Conservation (phyloP, 2,329 filamentous ascomycete species). For the Plenodomus tracheiphilus region DNA sequence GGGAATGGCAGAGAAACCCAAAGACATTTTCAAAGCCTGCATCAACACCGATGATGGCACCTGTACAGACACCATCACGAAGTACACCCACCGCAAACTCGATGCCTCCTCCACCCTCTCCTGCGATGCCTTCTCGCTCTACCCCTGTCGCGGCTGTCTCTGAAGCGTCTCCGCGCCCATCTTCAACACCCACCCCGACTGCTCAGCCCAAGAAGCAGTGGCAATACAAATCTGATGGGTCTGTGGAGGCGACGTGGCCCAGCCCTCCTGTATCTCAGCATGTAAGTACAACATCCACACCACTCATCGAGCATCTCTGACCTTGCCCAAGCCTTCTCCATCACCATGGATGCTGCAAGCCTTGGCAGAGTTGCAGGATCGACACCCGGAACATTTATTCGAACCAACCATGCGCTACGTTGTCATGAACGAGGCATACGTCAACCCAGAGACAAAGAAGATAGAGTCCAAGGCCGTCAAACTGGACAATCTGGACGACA, state of each 20-base stretch:
- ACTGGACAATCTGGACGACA: conserved; percentile 49
- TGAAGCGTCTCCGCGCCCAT: conserved; percentile 34
- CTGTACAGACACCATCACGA: conserved; percentile 51
- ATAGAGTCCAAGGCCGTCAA: conserved; percentile 55
- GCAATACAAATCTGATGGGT: conserved; percentile 54
- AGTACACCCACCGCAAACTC: conserved; percentile 56
- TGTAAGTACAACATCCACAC: conserved; percentile 55
- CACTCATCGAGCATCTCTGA: conserved; percentile 15
- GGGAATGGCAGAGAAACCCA: conserved; percentile 64
- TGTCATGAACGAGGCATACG: conserved; percentile 65
- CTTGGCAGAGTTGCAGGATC: conserved; percentile 69
- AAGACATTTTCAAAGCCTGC: conserved; percentile 49
- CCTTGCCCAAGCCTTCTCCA: conserved; percentile 69
- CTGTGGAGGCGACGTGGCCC: conserved; percentile 66
- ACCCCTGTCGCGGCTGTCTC: conserved; percentile 28
- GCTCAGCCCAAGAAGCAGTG: conserved; percentile 36
- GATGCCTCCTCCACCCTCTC: conserved; percentile 60
- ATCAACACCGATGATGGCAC: conserved; percentile 51
- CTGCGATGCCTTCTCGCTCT: conserved; percentile 44
- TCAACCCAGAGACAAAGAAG: conserved; percentile 60
- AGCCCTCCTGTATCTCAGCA: conserved; percentile 61
- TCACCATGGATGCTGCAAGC: conserved; percentile 82
- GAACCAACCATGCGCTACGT: conserved; percentile 91
- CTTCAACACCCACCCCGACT: conserved; percentile 44
- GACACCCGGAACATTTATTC: conserved; percentile 80